A percentile compares a stretch with the other conserved stretches of the same genome.
Evolutionary conservation across 768 basidiomycete species (phyloP).

Genomic region (Trametes meyenii): DNA sequence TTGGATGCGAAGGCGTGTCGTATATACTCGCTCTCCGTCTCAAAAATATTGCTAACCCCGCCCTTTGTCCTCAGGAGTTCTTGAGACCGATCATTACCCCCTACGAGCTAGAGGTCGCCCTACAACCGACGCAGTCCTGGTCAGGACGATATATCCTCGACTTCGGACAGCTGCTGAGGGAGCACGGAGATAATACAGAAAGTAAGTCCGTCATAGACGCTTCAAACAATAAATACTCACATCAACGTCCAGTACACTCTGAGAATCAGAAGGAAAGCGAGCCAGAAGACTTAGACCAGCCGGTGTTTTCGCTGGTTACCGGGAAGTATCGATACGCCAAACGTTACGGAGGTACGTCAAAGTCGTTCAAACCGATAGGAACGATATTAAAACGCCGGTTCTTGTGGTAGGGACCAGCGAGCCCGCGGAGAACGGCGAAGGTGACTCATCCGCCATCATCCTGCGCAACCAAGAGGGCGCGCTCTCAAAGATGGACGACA

Average conservation of each 20-base stretch:
- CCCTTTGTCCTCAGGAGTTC: conserved; percentile 64
- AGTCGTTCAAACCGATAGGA: background rate
- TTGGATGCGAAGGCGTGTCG: conserved; percentile 64
- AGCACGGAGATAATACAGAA: conserved; percentile 28
- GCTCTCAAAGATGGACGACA: conserved; percentile 57
- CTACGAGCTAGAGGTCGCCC: conserved; percentile 83
- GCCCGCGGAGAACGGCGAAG: conserved; percentile 23
- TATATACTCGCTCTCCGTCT: too few species aligned
- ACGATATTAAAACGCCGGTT: background rate
- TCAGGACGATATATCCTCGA: conserved; percentile 80
- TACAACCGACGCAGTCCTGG: conserved; percentile 72
- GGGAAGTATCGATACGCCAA: conserved; percentile 84
- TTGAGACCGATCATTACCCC: conserved; percentile 91
- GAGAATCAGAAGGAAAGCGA: conserved; percentile 32
- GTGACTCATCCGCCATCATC: conserved; percentile 48
- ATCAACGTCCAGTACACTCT: background rate
- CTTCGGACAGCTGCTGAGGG: conserved; percentile 61
- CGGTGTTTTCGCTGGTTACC: conserved; percentile 83
- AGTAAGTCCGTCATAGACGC: background rate
- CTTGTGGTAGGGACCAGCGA: conserved; percentile 6
- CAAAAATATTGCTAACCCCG: background rate
- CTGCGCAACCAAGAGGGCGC: conserved; percentile 67
- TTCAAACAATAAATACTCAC: conserved; percentile 7
- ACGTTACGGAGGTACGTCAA: conserved; percentile 53
- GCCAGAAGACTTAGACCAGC: conserved; percentile 63